phyloP scores from a whole-genome alignment of 805 yeast species.

The Candida sonorensis region DNA sequence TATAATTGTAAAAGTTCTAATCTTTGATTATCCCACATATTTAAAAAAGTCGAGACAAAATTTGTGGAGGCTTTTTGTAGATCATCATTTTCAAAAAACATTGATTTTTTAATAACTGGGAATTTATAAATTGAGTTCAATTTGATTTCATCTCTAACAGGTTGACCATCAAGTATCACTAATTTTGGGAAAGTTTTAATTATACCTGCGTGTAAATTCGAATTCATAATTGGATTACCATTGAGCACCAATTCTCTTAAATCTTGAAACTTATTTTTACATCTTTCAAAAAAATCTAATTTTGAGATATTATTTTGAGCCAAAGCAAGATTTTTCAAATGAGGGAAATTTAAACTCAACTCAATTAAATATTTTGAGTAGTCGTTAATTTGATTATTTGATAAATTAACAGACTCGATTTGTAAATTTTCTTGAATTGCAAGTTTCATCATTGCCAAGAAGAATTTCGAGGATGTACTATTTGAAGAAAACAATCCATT shows the following conservation, averaged over 20 bases:
- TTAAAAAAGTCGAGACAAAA: slow-evolving; percentile 69
- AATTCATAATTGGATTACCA: slow-evolving; percentile 64
- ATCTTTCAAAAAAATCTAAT: slow-evolving; percentile 55
- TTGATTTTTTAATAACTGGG: slow-evolving; percentile 50
- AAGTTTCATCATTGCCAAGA: slow-evolving; percentile 81
- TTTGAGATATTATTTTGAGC: slow-evolving; percentile 64
- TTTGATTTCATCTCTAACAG: slow-evolving; percentile 68
- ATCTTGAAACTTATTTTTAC: slow-evolving; percentile 68
- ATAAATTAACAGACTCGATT: slow-evolving; percentile 66
- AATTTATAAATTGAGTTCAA: slow-evolving; percentile 44
- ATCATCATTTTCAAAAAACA: slow-evolving; percentile 76
- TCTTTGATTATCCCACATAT: slow-evolving; percentile 78
- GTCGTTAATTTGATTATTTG: slow-evolving; percentile 64
- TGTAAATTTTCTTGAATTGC: slow-evolving; percentile 48
- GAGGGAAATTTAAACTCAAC: slow-evolving; percentile 69
- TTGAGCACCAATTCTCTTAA: slow-evolving; percentile 71
- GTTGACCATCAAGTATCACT: slow-evolving; percentile 67
- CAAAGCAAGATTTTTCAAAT: slow-evolving; percentile 69
- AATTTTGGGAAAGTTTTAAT: slow-evolving; percentile 74
- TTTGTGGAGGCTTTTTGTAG: slow-evolving; percentile 66
- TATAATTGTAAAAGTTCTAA: slow-evolving; percentile 64
- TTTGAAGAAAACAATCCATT: slow-evolving; percentile 51
- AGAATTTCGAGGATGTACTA: slow-evolving; percentile 62
- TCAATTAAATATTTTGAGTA: slow-evolving; percentile 44
- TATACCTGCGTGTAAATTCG: slow-evolving; percentile 51